phyloP scores from a whole-genome alignment of 1,284 basidiomycete genomes.

The Ustilago crameri region DNA sequence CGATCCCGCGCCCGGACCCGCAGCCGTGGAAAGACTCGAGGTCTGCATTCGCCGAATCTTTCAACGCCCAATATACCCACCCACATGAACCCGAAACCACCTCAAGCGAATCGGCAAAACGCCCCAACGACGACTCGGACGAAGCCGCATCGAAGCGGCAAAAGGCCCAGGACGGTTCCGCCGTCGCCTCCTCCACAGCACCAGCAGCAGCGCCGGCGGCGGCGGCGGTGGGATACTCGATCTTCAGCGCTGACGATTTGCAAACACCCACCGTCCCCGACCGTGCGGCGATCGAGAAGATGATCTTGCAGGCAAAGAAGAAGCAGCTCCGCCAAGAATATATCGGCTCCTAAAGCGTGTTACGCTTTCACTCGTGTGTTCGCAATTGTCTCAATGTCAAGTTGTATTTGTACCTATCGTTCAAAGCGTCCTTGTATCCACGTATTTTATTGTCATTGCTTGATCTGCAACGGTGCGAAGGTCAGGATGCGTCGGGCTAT shows the following conservation, averaged over 20 bases:
- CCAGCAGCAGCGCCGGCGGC: background rate
- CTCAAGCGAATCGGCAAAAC: constrained; percentile 1
- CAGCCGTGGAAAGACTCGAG: constrained; percentile 43
- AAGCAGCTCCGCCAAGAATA: constrained; percentile 32
- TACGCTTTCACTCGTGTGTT: background rate
- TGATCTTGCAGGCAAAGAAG: constrained; percentile 37
- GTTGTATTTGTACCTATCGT: constrained; percentile 2
- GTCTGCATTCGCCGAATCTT: constrained; percentile 8
- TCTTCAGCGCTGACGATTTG: constrained; percentile 33
- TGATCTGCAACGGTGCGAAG: too few species aligned
- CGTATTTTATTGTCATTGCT: too few species aligned
- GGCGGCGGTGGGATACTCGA: constrained; percentile 18
- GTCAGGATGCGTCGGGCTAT: too few species aligned
- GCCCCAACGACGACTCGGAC: constrained; percentile 1
- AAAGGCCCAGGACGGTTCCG: constrained; percentile 8
- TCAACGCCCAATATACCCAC: constrained; percentile 6
- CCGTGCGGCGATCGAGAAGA: constrained; percentile 28
- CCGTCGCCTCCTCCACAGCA: constrained; percentile 2
- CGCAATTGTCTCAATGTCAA: background rate
- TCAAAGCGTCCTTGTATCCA: too few species aligned
- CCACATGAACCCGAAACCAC: constrained; percentile 1
- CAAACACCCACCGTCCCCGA: constrained; percentile 18
- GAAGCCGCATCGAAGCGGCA: constrained; percentile 9
- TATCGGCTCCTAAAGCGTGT: constrained; percentile 10
- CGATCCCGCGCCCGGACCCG: constrained; percentile 52